These are phyloP conservation scores for Chytriomyces sp. DNA, from an alignment of 192 early-diverging fungal genomes.

Conservation along the genomic window DNA sequence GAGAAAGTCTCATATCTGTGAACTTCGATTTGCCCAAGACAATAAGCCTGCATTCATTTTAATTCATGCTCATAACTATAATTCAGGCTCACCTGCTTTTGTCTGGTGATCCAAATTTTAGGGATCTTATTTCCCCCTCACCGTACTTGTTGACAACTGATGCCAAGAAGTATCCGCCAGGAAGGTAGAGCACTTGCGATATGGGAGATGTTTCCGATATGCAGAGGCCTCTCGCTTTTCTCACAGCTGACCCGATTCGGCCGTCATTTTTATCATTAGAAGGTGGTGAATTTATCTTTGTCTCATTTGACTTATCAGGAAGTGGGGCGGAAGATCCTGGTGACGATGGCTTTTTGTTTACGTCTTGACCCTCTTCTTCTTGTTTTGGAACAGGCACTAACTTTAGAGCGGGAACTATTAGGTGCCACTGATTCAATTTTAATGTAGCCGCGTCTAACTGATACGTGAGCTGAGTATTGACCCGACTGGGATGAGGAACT, in stretches of 20 bases:
- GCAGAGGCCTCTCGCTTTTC: constrained; percentile 48
- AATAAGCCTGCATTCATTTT: constrained; percentile 36
- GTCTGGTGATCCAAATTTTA: constrained; percentile 45
- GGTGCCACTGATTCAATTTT: constrained; percentile 39
- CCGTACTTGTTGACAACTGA: constrained; percentile 52
- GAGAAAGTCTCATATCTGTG: constrained; percentile 42
- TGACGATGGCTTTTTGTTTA: background rate
- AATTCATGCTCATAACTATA: constrained; percentile 2
- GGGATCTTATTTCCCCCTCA: constrained; percentile 53
- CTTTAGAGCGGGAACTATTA: constrained; percentile 43
- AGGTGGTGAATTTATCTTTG: constrained; percentile 2
- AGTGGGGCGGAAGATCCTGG: background rate
- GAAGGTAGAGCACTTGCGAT: constrained; percentile 45
- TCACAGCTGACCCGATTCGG: constrained; percentile 39
- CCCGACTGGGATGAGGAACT: constrained; percentile 34
- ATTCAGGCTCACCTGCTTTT: constrained; percentile 49
- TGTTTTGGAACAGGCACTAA: constrained; percentile 4
- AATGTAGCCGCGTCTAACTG: constrained; percentile 32
- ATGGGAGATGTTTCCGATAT: constrained; percentile 40
- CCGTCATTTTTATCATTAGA: constrained; percentile 16
- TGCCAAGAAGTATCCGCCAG: constrained; percentile 55
- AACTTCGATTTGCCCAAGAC: constrained; percentile 38
- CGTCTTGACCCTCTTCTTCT: constrained; percentile 26
- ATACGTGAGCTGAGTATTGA: constrained; percentile 49
- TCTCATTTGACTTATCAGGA: background rate